These are phyloP conservation scores for Skeletonema grethae DNA, from an alignment of 108 stramenopile genomes.

Conservation along the genomic window DNA sequence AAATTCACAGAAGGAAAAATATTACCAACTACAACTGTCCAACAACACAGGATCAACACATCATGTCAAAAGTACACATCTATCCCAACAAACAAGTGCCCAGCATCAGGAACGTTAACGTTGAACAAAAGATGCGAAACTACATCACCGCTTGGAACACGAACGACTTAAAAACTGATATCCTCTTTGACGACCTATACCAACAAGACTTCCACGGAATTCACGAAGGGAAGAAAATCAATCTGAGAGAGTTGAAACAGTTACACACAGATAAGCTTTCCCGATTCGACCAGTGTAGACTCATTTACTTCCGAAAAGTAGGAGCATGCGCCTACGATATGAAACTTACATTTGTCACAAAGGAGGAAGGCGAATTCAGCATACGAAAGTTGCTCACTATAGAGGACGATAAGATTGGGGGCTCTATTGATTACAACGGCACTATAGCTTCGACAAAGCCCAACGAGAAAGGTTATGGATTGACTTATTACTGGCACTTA, in stretches of 20 bases:
- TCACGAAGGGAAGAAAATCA: slow-evolving; percentile 10
- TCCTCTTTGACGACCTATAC: neutral
- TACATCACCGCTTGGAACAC: neutral
- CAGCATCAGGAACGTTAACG: neutral
- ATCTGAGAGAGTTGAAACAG: slow-evolving; percentile 10
- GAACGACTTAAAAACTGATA: neutral
- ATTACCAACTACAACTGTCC: neutral
- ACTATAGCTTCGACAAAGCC: neutral
- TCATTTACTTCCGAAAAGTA: neutral
- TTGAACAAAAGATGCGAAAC: neutral
- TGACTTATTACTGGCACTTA: neutral
- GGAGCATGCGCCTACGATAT: neutral
- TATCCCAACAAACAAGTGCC: neutral
- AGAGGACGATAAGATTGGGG: neutral
- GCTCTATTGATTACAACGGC: neutral
- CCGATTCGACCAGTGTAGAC: neutral
- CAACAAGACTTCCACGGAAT: slow-evolving; percentile 7
- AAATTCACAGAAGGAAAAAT: neutral
- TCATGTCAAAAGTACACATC: neutral
- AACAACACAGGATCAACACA: neutral
- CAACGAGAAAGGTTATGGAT: neutral
- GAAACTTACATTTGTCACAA: neutral
- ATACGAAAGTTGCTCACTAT: neutral
- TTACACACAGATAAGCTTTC: neutral
- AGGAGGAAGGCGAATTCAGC: slow-evolving; percentile 2